phyloP scores from a whole-genome alignment of 495 filamentous ascomycete species.

The Lasiosphaeriaceae sp. region DNA sequence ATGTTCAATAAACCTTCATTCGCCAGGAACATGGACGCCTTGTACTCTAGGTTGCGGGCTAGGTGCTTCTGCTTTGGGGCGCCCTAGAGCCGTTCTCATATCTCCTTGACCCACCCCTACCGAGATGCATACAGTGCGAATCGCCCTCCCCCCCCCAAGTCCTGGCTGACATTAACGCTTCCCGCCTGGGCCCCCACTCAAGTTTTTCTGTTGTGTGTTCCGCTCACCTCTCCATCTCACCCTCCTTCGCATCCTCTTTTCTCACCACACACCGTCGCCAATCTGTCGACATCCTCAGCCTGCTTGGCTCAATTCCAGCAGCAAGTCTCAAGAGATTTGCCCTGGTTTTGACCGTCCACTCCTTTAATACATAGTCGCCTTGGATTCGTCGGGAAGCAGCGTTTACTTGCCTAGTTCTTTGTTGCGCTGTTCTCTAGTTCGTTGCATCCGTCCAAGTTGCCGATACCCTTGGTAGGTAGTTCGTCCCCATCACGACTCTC shows the following conservation, averaged over 20 bases:
- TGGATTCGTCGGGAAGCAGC: conserved; percentile 28
- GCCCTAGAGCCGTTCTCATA: conserved; percentile 5
- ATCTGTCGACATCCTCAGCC: conserved; percentile 23
- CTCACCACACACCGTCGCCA: conserved; percentile 16
- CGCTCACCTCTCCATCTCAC: conserved; percentile 17
- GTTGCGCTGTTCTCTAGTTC: conserved; percentile 15
- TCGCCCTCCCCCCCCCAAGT: neutral
- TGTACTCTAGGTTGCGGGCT: no score
- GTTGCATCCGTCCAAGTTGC: conserved; percentile 15
- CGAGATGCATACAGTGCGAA: conserved; percentile 10
- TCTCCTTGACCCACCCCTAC: conserved; percentile 10
- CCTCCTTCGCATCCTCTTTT: conserved; percentile 16
- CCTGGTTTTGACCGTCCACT: conserved; percentile 52
- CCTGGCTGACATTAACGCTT: neutral
- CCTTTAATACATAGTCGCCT: conserved; percentile 34
- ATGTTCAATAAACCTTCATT: no score
- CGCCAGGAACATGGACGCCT: neutral
- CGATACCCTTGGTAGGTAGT: conserved; percentile 18
- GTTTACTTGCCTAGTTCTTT: conserved; percentile 16
- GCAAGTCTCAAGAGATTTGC: conserved; percentile 47
- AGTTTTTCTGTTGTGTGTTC: conserved; percentile 14
- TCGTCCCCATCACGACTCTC: neutral
- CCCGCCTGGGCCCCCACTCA: conserved; percentile 5
- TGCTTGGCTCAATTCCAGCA: conserved; percentile 44
- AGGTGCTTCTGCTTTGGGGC: conserved; percentile 8